Evolutionary conservation across 139 green algal genomes (phyloP), one percentile per base, ranked within the genome.

Genomic region (Edaphochlamys debaryana): DNA sequence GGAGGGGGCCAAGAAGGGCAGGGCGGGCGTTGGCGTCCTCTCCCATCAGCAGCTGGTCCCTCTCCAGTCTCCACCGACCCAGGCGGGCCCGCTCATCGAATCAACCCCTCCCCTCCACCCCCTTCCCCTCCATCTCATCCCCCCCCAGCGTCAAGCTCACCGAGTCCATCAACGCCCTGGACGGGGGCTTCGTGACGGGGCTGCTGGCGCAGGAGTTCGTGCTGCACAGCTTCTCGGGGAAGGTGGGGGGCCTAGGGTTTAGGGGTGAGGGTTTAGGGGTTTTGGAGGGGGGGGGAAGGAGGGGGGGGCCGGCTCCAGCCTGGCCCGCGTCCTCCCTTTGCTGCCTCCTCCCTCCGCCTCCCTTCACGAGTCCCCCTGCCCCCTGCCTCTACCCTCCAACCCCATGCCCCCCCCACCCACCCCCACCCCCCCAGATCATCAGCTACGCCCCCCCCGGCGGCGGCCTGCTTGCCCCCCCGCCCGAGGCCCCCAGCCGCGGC

Each of bases 221-320:
- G 25, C 81, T 95, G 78, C 91, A 95, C 76, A 95, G 92, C 23
- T 96, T 94, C 78, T 92, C 89, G 20, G 93, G 93, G 34, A 95
- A 95, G 89, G 92, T 94, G 50, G 32, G 87, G 5, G 29, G n/a
- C n/a, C n/a, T n/a, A n/a, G n/a, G n/a, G n/a, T n/a, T n/a, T n/a
- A n/a, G n/a, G n/a, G n/a, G n/a, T n/a, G n/a, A n/a, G n/a, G n/a
- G n/a, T n/a, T n/a, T n/a, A n/a, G n/a, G n/a, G n/a, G n/a, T n/a
- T n/a, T n/a, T n/a, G n/a, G n/a, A n/a, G n/a, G n/a, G n/a, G n/a
- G n/a, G n/a, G n/a, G n/a, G n/a, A n/a, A n/a, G n/a, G 38, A 11
- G 20, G 25, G 70, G 50, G 50, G 50, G 50, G 50, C n/a, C n/a
- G n/a, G n/a, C n/a, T n/a, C n/a, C n/a, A n/a, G n/a, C n/a, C n/a